Conservation (phyloP, 164 flowering plant genomes). For the Berberis thunbergii region DNA sequence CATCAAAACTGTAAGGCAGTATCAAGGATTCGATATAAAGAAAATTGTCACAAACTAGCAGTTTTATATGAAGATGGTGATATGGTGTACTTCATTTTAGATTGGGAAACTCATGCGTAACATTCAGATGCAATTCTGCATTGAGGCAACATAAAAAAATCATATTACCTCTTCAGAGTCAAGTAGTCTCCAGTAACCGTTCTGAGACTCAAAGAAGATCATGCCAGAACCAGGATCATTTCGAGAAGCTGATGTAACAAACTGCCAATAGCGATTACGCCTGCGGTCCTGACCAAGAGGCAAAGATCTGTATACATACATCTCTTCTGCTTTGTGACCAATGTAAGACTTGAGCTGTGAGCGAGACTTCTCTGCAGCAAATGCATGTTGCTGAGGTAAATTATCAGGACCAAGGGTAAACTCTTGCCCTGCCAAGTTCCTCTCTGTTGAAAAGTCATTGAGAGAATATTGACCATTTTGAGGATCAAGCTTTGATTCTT, state of each 20-base stretch:
- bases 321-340: slow-evolving; percentile 73
- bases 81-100: too few relatives aligned
- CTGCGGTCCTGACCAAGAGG: slow-evolving; percentile 93
- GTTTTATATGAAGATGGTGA: too few relatives aligned
- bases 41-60: too few relatives aligned
- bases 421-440: slow-evolving; percentile 28
- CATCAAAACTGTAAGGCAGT: too few relatives aligned
- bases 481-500: slow-evolving; percentile 25
- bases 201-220: slow-evolving; percentile 66
- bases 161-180: slow-evolving; percentile 70
- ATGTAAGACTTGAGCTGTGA: slow-evolving; percentile 67
- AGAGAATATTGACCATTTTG: slow-evolving; percentile 21
- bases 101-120: too few relatives aligned
- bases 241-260: slow-evolving; percentile 53
- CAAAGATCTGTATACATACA: slow-evolving; percentile 77
- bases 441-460: slow-evolving; percentile 27
- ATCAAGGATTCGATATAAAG: too few relatives aligned
- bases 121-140: too few relatives aligned
- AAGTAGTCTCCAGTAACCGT: slow-evolving; percentile 79
- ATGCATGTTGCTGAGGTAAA: slow-evolving; percentile 37
- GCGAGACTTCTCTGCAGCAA: slow-evolving; percentile 61
- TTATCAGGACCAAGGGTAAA: slow-evolving; percentile 32
- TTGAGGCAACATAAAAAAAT: not conserved
- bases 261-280: slow-evolving; percentile 85
- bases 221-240: slow-evolving; percentile 85